Evolutionary conservation across 148 eudicot species (phyloP).

Genomic region (Beta vulgaris): DNA sequence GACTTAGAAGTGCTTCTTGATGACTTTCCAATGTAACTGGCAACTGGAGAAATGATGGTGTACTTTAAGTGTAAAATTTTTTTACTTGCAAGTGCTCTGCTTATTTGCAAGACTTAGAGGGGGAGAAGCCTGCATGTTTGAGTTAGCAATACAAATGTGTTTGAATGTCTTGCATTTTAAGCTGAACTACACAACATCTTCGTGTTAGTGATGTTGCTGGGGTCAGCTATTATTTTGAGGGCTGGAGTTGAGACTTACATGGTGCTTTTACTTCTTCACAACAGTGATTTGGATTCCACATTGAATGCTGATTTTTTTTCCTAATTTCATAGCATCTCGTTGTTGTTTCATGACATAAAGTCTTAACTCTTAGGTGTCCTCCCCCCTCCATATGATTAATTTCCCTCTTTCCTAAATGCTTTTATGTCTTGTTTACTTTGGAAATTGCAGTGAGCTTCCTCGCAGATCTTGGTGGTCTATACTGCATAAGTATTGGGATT

Average conservation of each 20-base stretch:
- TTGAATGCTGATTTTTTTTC: not conserved
- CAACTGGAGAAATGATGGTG: not conserved
- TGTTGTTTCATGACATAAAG: too few species aligned
- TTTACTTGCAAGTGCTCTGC: too few species aligned
- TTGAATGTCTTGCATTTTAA: not conserved
- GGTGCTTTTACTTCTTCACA: not conserved
- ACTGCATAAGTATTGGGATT: slow-evolving; percentile 78
- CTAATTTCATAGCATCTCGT: too few species aligned
- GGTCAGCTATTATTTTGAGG: not conserved
- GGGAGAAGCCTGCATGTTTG: not conserved
- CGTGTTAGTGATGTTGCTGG: not conserved
- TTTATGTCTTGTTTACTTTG: slow-evolving; percentile 34
- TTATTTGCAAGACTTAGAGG: not conserved
- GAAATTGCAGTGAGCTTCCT: slow-evolving; percentile 90
- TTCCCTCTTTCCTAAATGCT: not conserved
- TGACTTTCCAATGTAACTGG: not conserved
- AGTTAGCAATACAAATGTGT: not conserved
- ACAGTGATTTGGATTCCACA: not conserved
- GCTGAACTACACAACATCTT: not conserved
- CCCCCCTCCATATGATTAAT: not conserved
- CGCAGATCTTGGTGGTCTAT: slow-evolving; percentile 90
- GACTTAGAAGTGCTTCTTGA: not conserved
- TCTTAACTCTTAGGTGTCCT: not conserved
- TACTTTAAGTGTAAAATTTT: too few species aligned
- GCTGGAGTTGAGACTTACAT: not conserved